These are phyloP conservation scores for Grosmannia penicillata DNA, from an alignment of 2,329 filamentous ascomycete genomes.

Conservation along the genomic window DNA sequence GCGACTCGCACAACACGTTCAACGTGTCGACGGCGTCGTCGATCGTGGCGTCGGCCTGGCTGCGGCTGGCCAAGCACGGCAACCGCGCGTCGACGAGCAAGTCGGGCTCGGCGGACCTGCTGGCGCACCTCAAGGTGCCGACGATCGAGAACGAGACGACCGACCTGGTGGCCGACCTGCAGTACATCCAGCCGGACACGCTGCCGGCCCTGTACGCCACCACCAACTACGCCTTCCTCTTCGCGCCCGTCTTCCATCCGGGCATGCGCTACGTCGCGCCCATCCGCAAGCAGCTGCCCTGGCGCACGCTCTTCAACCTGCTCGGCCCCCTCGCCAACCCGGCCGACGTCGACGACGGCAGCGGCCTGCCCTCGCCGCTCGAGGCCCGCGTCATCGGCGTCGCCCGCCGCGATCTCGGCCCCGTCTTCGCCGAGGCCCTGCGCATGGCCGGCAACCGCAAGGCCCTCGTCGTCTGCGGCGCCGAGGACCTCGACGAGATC, in stretches of 20 bases:
- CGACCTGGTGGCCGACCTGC: slow-evolving; percentile 52
- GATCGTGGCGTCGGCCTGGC: slow-evolving; percentile 71
- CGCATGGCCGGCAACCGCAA: slow-evolving; percentile 63
- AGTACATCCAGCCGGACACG: slow-evolving; percentile 56
- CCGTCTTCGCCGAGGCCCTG: slow-evolving; percentile 77
- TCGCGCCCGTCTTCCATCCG: slow-evolving; percentile 90
- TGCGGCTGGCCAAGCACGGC: slow-evolving; percentile 86
- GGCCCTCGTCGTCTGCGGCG: slow-evolving; percentile 75
- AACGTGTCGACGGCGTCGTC: slow-evolving; percentile 94
- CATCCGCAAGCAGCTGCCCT: slow-evolving; percentile 75
- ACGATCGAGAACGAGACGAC: slow-evolving; percentile 10
- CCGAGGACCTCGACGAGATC: slow-evolving; percentile 90
- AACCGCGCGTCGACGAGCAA: slow-evolving; percentile 92
- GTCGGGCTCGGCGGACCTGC: slow-evolving; percentile 85
- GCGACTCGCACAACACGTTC: slow-evolving; percentile 94
- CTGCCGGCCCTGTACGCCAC: slow-evolving; percentile 58
- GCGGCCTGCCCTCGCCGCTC: slow-evolving; percentile 21
- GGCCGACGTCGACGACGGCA: slow-evolving; percentile 42
- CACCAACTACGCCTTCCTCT: slow-evolving; percentile 90
- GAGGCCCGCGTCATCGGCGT: slow-evolving; percentile 92
- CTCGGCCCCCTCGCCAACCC: slow-evolving; percentile 88
- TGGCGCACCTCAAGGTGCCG: slow-evolving; percentile 56
- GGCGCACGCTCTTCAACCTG: slow-evolving; percentile 95
- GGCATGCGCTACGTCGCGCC: slow-evolving; percentile 83
- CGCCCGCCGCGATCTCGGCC: slow-evolving; percentile 71